Percentiles rank a stretch among this genome's conserved stretches.
Evolutionary conservation across 495 filamentous ascomycete genomes (phyloP).

Genomic region (Annulohypoxylon stygium): DNA sequence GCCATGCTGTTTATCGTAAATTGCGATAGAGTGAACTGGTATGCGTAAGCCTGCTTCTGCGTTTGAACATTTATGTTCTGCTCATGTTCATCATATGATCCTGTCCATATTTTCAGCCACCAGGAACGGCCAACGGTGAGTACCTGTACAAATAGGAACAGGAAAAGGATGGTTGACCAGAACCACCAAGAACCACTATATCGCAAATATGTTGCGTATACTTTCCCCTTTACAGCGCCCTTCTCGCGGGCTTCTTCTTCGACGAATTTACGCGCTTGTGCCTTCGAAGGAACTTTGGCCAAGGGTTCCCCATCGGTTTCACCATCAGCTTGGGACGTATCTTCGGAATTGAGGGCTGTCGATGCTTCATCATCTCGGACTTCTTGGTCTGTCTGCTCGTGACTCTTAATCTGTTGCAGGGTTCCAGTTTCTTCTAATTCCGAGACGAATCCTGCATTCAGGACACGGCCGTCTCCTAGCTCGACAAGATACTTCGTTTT

Average conservation of each 20-base stretch:
- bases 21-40: constrained; percentile 56
- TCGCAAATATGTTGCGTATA: constrained; percentile 75
- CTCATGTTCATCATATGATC: constrained; percentile 53
- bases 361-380: constrained; percentile 59
- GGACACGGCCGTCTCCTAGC: constrained; percentile 74
- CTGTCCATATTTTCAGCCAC: constrained; percentile 80
- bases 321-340: constrained; percentile 44
- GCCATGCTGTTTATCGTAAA: constrained; percentile 51
- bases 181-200: constrained; percentile 74
- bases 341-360: constrained; percentile 64
- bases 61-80: constrained; percentile 38
- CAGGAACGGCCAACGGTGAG: constrained; percentile 66
- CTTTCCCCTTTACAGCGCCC: constrained; percentile 70
- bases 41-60: constrained; percentile 51
- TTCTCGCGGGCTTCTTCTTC: constrained; percentile 78
- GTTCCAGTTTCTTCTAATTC: constrained; percentile 68
- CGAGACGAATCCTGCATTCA: constrained; percentile 70
- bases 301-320: constrained; percentile 54
- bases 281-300: constrained; percentile 59
- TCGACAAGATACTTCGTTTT: constrained; percentile 78
- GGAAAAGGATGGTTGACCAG: constrained; percentile 68
- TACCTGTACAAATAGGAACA: constrained; percentile 65
- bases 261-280: constrained; percentile 71
- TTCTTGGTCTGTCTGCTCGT: constrained; percentile 62
- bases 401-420: constrained; percentile 70